phyloP scores from a whole-genome alignment of 2,329 filamentous ascomycete genomes.

The Lasiodiplodia citricola region DNA sequence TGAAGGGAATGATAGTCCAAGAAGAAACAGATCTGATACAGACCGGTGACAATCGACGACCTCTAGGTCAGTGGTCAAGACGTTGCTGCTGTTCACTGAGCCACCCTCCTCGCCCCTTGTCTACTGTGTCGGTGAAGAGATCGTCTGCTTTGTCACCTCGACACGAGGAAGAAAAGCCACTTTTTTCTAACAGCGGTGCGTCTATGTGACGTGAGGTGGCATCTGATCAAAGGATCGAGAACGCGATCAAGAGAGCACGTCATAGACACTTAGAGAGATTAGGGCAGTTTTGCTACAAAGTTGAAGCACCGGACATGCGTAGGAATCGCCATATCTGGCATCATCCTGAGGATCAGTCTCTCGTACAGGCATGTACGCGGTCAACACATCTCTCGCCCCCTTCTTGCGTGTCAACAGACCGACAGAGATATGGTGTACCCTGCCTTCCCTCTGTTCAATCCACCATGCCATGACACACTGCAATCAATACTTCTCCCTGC shows the following conservation, averaged over 20 bases:
- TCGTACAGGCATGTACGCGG: background rate
- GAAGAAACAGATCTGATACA: background rate
- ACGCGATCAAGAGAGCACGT: background rate
- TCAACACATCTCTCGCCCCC: background rate
- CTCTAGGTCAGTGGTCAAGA: background rate
- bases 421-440: background rate
- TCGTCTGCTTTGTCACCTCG: background rate
- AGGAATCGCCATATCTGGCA: background rate
- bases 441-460: too few species aligned
- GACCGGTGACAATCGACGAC: background rate
- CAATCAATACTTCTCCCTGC: too few species aligned
- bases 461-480: too few species aligned
- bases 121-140: background rate
- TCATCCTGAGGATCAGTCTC: background rate
- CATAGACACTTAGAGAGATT: background rate
- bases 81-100: background rate
- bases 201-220: background rate
- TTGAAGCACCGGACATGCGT: background rate
- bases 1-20: background rate
- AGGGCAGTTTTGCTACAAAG: background rate
- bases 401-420: background rate
- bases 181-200: background rate
- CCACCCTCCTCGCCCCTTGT: background rate
- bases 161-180: background rate
- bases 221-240: background rate